Base-by-base conservation (phyloP, 495 filamentous ascomycete genomes). In the Neurospora sp. region DNA sequence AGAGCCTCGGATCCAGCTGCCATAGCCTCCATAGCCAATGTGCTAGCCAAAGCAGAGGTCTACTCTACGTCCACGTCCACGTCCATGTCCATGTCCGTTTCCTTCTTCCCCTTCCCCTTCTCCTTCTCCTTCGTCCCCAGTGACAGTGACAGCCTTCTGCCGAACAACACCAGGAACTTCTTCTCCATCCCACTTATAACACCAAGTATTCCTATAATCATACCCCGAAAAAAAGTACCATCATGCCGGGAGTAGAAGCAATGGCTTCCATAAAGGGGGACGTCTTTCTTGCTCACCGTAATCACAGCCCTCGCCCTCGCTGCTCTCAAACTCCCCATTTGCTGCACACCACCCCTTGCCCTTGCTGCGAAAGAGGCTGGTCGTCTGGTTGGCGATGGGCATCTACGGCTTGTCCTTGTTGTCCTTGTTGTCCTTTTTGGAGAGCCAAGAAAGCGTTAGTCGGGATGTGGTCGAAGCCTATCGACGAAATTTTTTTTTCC, bases 141-240 rank as follows among this genome's bases (percentile, higher is more conserved):
- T 6, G 22, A 27, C 22, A 59, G 48, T 6, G 22, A 27, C 22
- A 59, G 22, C 48, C 79, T 78, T 69, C 82, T 81, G 68, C 69
- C 73, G 40, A 80, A 76, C 1, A 71, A 73, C 77, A 82, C 77
- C 78, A 3, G 79, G 75, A 12, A 81, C 69, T 53, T 53, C 70
- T 53, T 53, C 31, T 8, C 72, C 70, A 41, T 85, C 80, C 85
- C 85, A 88, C 53, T 80, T 82, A 40, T 79, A 80, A 74, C 85
- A 93, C 91, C 90, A 93, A 39, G 87, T 87, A 76, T 92, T 84
- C 0, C 88, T 88, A 79, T 94, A 91, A 74, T 93, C 91, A 73
- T 93, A 91, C 1, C 91, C 91, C 11, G 85, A 88, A 75, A 91
- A 91, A 91, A 0, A 91, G 78, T 2, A 86, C 89, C 73, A 91